phyloP scores from a whole-genome alignment of 495 filamentous ascomycete genomes.

The Glarea lozoyensis region DNA sequence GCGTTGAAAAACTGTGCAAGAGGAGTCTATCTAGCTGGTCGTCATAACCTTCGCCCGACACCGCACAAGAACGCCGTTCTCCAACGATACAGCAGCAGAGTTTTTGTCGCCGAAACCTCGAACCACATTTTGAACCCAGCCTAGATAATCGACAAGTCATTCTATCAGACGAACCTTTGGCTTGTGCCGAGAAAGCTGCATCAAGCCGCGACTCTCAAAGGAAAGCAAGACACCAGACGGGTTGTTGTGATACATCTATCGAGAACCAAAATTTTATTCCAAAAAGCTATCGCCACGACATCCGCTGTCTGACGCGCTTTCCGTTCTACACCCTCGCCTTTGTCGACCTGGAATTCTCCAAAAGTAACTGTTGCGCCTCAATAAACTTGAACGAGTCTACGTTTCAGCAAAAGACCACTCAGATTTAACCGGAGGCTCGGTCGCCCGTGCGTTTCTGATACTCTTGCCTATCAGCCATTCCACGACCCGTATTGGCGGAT shows the following conservation, averaged over 20 bases:
- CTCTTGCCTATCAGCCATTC: constrained; percentile 9
- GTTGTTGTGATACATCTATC: background rate
- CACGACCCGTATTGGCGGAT: constrained; percentile 19
- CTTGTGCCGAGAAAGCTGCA: constrained; percentile 22
- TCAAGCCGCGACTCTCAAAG: constrained; percentile 8
- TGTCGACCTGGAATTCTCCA: background rate
- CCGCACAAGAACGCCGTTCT: background rate
- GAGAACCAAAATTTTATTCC: background rate
- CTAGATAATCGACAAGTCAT: constrained; percentile 11
- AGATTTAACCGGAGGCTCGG: constrained; percentile 16
- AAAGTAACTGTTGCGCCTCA: background rate
- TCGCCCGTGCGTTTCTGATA: constrained; percentile 16
- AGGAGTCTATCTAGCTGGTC: no score
- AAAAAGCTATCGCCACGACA: no score
- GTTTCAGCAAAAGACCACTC: constrained; percentile 11
- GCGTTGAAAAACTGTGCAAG: no score
- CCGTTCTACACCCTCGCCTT: no score
- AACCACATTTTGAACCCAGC: background rate
- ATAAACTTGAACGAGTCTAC: constrained; percentile 8
- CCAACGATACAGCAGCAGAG: background rate
- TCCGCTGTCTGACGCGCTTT: no score
- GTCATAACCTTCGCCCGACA: background rate
- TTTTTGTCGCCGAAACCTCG: background rate
- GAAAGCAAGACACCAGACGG: background rate
- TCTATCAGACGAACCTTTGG: constrained; percentile 23